phyloP scores from a whole-genome alignment of 2,329 filamentous ascomycete genomes.

The Sarocladium brachiariae region DNA sequence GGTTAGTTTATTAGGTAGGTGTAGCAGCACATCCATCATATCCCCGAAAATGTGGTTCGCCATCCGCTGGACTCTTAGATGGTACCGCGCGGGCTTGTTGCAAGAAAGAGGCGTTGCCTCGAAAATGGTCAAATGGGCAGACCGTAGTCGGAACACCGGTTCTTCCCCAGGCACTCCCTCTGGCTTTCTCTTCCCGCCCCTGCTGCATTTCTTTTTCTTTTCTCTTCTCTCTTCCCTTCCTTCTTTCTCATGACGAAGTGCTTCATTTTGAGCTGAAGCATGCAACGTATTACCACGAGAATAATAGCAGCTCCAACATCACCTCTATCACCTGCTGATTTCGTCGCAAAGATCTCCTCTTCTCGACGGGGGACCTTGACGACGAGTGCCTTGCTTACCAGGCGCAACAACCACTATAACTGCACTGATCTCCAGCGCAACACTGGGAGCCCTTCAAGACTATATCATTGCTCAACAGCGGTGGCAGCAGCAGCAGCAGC shows the following conservation, averaged over 20 bases:
- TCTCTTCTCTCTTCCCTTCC: background rate
- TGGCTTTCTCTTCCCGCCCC: background rate
- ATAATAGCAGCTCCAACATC: background rate
- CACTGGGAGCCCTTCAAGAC: background rate
- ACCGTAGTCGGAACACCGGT: too few relatives aligned
- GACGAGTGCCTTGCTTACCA: background rate
- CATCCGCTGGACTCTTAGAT: background rate
- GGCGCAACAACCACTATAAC: background rate
- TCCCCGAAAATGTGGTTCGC: conserved; percentile 4
- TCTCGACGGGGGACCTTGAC: background rate
- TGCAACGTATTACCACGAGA: conserved; percentile 5
- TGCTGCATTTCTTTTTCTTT: background rate
- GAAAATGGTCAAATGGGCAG: too few relatives aligned
- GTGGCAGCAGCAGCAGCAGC: too few relatives aligned
- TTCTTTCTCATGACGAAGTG: background rate
- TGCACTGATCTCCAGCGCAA: background rate
- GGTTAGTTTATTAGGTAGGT: too few relatives aligned
- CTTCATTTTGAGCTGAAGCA: background rate
- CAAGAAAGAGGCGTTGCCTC: background rate
- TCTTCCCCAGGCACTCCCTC: background rate
- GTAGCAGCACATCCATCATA: too few relatives aligned
- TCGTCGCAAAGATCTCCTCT: background rate
- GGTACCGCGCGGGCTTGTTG: background rate
- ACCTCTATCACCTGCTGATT: too few relatives aligned
- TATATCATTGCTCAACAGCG: too few relatives aligned